A percentile compares a stretch with the other conserved stretches of the same genome.
phyloP scores from a whole-genome alignment of 1,284 basidiomycete species.

The Baeospora myosura region DNA sequence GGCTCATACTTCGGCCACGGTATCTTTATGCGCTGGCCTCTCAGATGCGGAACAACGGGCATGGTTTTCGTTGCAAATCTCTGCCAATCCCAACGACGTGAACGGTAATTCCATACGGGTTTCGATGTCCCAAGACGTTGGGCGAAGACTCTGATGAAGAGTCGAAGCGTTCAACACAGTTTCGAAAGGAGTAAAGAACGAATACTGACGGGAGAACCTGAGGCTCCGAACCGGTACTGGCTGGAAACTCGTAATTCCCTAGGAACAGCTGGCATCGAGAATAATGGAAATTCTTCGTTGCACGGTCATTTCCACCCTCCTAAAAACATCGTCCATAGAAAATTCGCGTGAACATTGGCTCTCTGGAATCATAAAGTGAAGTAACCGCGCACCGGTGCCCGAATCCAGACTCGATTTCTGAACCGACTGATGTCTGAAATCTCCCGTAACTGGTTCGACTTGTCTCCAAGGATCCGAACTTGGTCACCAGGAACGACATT shows the following conservation, averaged over 20 bases:
- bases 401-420: conserved; percentile 48
- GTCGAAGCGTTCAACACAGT: background rate
- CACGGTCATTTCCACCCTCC: conserved; percentile 11
- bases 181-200: conserved; percentile 7
- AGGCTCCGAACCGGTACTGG: conserved; percentile 33
- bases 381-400: background rate
- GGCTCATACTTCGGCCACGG: conserved; percentile 59
- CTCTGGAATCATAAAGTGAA: conserved; percentile 18
- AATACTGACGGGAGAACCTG: conserved; percentile 37
- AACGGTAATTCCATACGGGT: conserved; percentile 47
- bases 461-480: conserved; percentile 62
- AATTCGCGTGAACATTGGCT: conserved; percentile 10
- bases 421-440: conserved; percentile 67
- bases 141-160: conserved; percentile 59
- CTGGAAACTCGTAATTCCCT: conserved; percentile 55
- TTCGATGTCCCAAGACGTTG: conserved; percentile 54
- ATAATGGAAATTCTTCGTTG: conserved; percentile 67
- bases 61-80: conserved; percentile 59
- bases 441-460: conserved; percentile 50
- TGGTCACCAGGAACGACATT: conserved; percentile 80
- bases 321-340: background rate
- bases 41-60: conserved; percentile 46
- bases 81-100: conserved; percentile 52
- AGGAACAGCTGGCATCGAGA: conserved; percentile 70
- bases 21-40: conserved; percentile 37